These are phyloP conservation scores for Beauveria medogensis DNA, from an alignment of 2,329 filamentous ascomycete species.

Conservation along the genomic window DNA sequence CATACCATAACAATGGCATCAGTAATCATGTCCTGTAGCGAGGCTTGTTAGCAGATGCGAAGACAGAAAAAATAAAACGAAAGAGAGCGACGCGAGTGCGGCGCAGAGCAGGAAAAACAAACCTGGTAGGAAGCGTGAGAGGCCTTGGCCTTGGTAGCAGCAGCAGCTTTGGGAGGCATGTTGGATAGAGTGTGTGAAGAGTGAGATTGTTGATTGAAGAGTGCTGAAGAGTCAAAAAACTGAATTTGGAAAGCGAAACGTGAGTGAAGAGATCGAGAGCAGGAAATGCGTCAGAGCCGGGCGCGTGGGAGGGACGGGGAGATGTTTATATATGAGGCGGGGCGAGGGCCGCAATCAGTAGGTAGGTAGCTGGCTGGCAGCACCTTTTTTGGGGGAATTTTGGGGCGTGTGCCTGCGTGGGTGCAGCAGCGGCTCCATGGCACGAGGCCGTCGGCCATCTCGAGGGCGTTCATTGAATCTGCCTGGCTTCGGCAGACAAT, in stretches of 20 bases:
- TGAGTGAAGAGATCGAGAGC: conserved; percentile 23
- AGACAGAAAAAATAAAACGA: conserved; percentile 13
- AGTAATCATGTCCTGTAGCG: conserved; percentile 51
- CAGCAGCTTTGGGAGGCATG: conserved; percentile 49
- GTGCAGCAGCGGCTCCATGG: not conserved
- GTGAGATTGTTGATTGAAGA: conserved; percentile 11
- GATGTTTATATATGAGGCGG: conserved; percentile 55
- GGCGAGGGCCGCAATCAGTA: conserved; percentile 51
- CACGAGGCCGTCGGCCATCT: not conserved
- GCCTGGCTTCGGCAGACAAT: not conserved
- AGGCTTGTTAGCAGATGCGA: conserved; percentile 24
- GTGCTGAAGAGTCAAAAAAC: conserved; percentile 16
- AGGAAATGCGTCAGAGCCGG: conserved; percentile 38
- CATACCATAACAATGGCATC: conserved; percentile 54
- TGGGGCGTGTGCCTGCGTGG: not conserved
- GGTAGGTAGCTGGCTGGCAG: not conserved
- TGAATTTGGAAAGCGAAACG: conserved; percentile 12
- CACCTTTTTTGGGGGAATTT: not conserved
- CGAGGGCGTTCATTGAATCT: not conserved
- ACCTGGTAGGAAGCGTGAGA: conserved; percentile 53
- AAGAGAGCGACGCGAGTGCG: conserved; percentile 4
- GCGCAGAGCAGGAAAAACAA: conserved; percentile 20
- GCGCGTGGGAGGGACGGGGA: conserved; percentile 42
- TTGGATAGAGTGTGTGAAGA: conserved; percentile 21
- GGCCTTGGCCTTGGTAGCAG: conserved; percentile 38